These are phyloP conservation scores for Neonectria coccinea DNA, from an alignment of 2,329 filamentous ascomycete species.

Conservation along the genomic window DNA sequence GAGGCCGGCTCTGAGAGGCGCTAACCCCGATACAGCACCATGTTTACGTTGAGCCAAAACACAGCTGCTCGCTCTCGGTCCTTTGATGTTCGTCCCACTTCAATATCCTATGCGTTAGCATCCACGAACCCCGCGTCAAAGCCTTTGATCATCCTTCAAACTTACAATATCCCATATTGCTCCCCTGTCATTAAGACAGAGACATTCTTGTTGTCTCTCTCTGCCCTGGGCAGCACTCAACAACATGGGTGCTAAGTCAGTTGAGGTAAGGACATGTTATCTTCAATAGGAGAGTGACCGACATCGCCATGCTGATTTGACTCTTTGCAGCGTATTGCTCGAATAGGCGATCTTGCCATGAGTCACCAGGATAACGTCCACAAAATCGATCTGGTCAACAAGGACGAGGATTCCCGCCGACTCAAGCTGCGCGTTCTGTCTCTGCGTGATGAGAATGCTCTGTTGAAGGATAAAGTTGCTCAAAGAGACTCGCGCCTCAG, in stretches of 20 bases:
- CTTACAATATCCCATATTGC: slow-evolving; percentile 14
- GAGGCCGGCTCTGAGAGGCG: not conserved
- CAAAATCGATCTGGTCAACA: slow-evolving; percentile 74
- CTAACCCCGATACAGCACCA: slow-evolving; percentile 45
- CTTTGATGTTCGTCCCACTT: slow-evolving; percentile 25
- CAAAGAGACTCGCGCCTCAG: slow-evolving; percentile 71
- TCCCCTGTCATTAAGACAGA: not conserved
- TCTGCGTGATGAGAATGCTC: slow-evolving; percentile 79
- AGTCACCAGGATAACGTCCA: slow-evolving; percentile 75
- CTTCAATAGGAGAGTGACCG: not conserved
- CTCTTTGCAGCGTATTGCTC: slow-evolving; percentile 55
- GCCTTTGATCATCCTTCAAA: slow-evolving; percentile 16
- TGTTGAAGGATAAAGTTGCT: slow-evolving; percentile 72
- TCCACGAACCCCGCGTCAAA: slow-evolving; percentile 22
- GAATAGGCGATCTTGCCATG: slow-evolving; percentile 72
- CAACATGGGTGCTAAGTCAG: slow-evolving; percentile 44
- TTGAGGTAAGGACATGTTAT: slow-evolving; percentile 43
- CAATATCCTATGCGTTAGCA: slow-evolving; percentile 25
- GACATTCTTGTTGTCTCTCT: not conserved
- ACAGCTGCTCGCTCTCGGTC: slow-evolving; percentile 17
- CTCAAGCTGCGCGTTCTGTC: slow-evolving; percentile 76
- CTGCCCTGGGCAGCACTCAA: not conserved
- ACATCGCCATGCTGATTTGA: slow-evolving; percentile 38
- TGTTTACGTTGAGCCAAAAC: slow-evolving; percentile 51
- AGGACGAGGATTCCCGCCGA: slow-evolving; percentile 80